Base-by-base conservation (phyloP, 257 asterid genomes). In the Gentiana straminea region DNA sequence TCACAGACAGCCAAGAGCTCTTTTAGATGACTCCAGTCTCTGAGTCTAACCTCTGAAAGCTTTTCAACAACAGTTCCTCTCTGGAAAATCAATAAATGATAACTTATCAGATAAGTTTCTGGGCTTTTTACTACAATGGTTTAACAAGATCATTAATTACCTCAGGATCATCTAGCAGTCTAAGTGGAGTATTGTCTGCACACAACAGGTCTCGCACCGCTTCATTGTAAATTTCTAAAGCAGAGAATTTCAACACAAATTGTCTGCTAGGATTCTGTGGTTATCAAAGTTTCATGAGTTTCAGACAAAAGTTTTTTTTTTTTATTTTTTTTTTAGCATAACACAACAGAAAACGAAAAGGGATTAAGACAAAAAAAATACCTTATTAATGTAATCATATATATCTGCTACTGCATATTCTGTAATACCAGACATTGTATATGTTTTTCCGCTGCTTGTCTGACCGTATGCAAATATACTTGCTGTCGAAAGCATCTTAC, bases 141-240 rank as follows among this genome's bases (percentile, higher is more conserved):
- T 3, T 52, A 8, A 35, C 36, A 47, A 35, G 56, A 55, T 36
- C 38, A 37, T 41, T 5, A 33, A 33, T 72, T 47, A 84, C 98
- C 88, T 87, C 97, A 2, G 96, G 95, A 81, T 91, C 98, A 43
- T 91, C 98, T 33, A 91, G 84, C 66, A 91, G 95, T 58, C 98
- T 72, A 57, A 91, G 94, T 13, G 84, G 78, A 70, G 77, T 55
- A 39, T 60, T 63, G 46, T 88, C 95, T 24, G 71, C 13, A 51
- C 79, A 73, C 34, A 92, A 85, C 48, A 89, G 95, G 77, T 88
- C 99, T 63, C 75, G 85, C 36, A 92, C 97, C 39, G 81, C 71
- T 70, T 92, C 99, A 51, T 92, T 92, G 82, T 92, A 92, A 24
- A 92, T 92, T 80, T 92, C 99, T 78, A 88, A 79, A 33, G 97